These are phyloP conservation scores for Xylariaceae sp. DNA, from an alignment of 2,329 filamentous ascomycete genomes.

Conservation along the genomic window DNA sequence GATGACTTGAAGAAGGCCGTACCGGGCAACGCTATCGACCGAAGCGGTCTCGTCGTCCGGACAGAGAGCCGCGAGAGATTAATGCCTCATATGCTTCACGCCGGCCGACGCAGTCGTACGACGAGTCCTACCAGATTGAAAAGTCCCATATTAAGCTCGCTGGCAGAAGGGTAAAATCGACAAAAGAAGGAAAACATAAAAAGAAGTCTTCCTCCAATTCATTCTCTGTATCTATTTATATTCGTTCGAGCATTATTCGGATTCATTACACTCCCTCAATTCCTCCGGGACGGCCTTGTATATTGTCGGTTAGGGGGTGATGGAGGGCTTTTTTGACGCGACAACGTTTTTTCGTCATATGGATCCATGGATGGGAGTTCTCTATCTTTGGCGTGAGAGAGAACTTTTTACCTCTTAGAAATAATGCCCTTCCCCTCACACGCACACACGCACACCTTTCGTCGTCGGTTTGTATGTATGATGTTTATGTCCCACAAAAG, in stretches of 20 bases:
- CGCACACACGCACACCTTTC: not conserved
- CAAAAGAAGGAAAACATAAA: not conserved
- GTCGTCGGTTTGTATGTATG: not conserved
- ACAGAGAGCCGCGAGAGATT: conserved; percentile 84
- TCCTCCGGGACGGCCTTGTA: conserved; percentile 1
- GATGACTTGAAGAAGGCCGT: conserved; percentile 39
- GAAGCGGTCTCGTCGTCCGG: conserved; percentile 70
- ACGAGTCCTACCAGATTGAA: conserved; percentile 55
- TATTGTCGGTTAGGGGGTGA: conserved; percentile 4
- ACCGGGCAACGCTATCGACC: conserved; percentile 46
- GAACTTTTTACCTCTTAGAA: not conserved
- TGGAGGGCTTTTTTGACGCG: not conserved
- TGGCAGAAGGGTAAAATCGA: conserved; percentile 37
- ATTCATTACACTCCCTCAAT: not conserved
- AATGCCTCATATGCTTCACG: conserved; percentile 51
- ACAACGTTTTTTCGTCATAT: not conserved
- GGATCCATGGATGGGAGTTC: conserved; percentile 10
- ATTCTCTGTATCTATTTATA: conserved; percentile 17
- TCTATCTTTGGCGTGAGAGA: not conserved
- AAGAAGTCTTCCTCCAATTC: not conserved
- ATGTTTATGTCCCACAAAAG: not conserved
- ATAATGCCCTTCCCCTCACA: not conserved
- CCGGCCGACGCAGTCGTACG: conserved; percentile 52
- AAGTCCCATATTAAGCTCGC: conserved; percentile 50
- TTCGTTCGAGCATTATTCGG: conserved; percentile 1